Evolutionary conservation across 305 asterid species (phyloP), one percentile per base, ranked within the genome.

Genomic region (Rubia peregrina): DNA sequence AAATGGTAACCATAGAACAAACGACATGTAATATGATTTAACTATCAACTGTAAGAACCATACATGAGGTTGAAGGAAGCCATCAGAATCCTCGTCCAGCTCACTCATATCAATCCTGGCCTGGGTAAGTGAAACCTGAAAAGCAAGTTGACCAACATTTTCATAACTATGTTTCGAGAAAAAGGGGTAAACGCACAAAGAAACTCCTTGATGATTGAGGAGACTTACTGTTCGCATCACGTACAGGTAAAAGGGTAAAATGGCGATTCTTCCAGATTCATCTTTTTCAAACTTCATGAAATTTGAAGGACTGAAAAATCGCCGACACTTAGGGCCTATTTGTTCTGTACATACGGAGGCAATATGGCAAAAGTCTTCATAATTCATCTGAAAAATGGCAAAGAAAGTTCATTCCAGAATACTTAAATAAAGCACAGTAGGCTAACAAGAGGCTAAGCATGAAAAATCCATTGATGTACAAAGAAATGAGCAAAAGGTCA

Each of bases 201-300:
- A 40, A 40, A 6, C 67, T 41, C 17, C 55, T 0, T 40, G 55
- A 14, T n/a, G 22, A 17, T 19, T 41, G 53, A 19, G 36, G 9
- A 38, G 57, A 74, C 88, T 74, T 84, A 95, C 99, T 73, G 99
- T 91, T 60, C 98, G 99, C 99, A 95, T 95, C 67, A 95, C 99
- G 60, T 95, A 95, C 22, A 95, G 98, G 87, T 95, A 95, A 85
- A 95, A 95, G 40, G 98, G 98, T 51, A 92, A 87, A 81, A 95
- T 95, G 75, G 98, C 92, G 68, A 95, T 95, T 83, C 99, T 87
- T 75, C 98, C 99, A 7, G 96, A 84, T 81, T 95, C 99, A 72
- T 95, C 99, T 73, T 95, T 92, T 85, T 95, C 99, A 80, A 95
- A 95, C 87, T 95, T 95, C 99, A 95, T 95, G 90, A 95, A 95